Evolutionary conservation across 2,329 filamentous ascomycete species (phyloP).

Genomic region (Colletotrichum caudatum): DNA sequence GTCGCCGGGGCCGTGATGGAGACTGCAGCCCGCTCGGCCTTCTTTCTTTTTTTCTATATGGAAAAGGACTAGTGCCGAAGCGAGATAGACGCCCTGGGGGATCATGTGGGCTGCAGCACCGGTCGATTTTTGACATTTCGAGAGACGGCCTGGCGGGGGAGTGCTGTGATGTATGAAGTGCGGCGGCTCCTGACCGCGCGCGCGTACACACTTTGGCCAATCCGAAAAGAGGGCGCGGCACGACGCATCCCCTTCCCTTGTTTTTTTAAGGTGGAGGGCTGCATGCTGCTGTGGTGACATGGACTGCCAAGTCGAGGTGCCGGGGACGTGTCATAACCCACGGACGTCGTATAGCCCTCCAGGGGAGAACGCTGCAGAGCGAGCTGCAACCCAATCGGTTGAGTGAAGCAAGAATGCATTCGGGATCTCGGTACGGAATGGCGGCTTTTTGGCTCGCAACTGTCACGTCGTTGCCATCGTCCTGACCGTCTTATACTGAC

Average conservation of each 20-base stretch:
- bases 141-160: not conserved
- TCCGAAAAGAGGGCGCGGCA: not conserved
- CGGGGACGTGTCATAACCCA: constrained; percentile 24
- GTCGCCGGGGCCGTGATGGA: constrained; percentile 1
- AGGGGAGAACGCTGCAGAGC: not conserved
- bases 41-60: not conserved
- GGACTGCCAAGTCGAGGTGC: constrained; percentile 24
- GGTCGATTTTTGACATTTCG: constrained; percentile 10
- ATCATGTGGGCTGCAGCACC: not conserved
- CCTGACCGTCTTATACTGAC: not conserved
- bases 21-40: not conserved
- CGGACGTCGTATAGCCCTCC: constrained; percentile 4
- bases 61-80: not conserved
- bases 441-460: not conserved
- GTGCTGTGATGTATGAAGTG: not conserved
- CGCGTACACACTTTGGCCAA: not conserved
- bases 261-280: not conserved
- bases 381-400: no score
- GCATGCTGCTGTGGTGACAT: constrained; percentile 14
- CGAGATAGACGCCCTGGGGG: not conserved
- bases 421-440: no score
- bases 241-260: not conserved
- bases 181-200: not conserved
- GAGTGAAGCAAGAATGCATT: not conserved
- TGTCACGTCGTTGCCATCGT: not conserved